Evolutionary conservation across 768 basidiomycete species (phyloP).

Genomic region (Chalciporus piperatus): DNA sequence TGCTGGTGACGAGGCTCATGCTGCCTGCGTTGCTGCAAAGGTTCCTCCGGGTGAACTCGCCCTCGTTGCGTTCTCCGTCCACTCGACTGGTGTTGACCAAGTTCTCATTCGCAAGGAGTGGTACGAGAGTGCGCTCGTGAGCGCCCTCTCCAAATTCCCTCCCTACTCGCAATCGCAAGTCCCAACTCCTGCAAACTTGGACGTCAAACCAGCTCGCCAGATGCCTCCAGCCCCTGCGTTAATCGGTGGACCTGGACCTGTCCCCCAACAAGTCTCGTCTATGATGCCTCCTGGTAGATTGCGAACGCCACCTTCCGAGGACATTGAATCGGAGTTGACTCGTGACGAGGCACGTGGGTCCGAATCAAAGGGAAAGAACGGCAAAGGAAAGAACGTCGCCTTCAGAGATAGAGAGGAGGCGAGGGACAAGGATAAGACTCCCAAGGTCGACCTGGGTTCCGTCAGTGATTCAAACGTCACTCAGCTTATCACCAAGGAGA

Average conservation of each 20-base stretch:
- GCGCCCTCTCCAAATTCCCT: slow-evolving; percentile 63
- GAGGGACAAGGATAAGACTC: slow-evolving; percentile 35
- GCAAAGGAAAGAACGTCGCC: slow-evolving; percentile 55
- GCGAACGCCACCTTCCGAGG: slow-evolving; percentile 74
- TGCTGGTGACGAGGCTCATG: slow-evolving; percentile 76
- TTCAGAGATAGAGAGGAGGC: slow-evolving; percentile 60
- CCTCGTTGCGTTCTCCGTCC: slow-evolving; percentile 85
- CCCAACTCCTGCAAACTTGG: slow-evolving; percentile 19
- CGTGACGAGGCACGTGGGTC: slow-evolving; percentile 54
- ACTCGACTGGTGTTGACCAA: slow-evolving; percentile 86
- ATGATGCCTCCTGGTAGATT: slow-evolving; percentile 41
- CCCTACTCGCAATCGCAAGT: slow-evolving; percentile 35
- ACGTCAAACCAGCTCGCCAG: slow-evolving; percentile 25
- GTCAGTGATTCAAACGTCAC: slow-evolving; percentile 56
- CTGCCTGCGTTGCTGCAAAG: slow-evolving; percentile 81
- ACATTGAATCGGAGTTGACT: slow-evolving; percentile 61
- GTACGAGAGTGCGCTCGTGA: slow-evolving; percentile 66
- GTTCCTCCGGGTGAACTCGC: slow-evolving; percentile 73
- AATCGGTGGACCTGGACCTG: slow-evolving; percentile 20
- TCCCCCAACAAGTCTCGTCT: slow-evolving; percentile 14
- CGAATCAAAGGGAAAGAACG: slow-evolving; percentile 51
- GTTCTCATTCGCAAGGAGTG: slow-evolving; percentile 83
- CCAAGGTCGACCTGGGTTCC: slow-evolving; percentile 24
- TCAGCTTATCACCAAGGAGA: slow-evolving; percentile 67
- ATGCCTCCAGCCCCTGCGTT: slow-evolving; percentile 28